Evolutionary conservation across 2,329 filamentous ascomycete genomes (phyloP).

Genomic region (Trichocomaceae sp.): DNA sequence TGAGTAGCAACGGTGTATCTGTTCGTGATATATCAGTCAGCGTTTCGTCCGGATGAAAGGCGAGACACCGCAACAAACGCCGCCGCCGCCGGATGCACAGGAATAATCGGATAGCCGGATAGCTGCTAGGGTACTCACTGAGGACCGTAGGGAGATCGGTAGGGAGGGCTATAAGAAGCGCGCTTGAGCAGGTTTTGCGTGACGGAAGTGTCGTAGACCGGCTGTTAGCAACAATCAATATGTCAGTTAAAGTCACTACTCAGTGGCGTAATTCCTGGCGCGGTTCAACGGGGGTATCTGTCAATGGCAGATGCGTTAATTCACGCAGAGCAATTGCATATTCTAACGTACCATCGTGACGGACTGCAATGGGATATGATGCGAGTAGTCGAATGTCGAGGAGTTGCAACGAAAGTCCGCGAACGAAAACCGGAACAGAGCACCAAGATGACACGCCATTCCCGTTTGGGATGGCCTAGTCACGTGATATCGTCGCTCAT

Average conservation of each 20-base stretch:
- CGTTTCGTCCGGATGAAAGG: too few relatives aligned
- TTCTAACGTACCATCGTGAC: constrained; percentile 10
- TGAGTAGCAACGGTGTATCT: constrained; percentile 47
- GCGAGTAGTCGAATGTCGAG: neutral
- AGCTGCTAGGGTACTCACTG: constrained; percentile 13
- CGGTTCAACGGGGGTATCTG: too few relatives aligned
- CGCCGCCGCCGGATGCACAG: neutral
- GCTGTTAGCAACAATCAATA: neutral
- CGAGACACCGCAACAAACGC: neutral
- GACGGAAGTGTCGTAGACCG: constrained; percentile 7
- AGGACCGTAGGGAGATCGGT: constrained; percentile 12
- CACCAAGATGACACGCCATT: constrained; percentile 1
- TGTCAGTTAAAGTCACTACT: neutral
- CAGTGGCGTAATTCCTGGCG: neutral
- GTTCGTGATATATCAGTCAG: too few relatives aligned
- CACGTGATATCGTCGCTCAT: constrained; percentile 1
- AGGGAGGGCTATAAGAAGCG: constrained; percentile 8
- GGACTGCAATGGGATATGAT: constrained; percentile 1
- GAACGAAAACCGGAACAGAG: constrained; percentile 15
- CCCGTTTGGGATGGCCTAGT: neutral
- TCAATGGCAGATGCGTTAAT: too few relatives aligned
- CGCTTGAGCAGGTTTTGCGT: constrained; percentile 12
- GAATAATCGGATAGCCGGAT: neutral
- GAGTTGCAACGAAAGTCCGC: neutral
- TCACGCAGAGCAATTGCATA: too few relatives aligned